Percentiles rank a stretch among this genome's conserved stretches.
Evolutionary conservation across 2,329 filamentous ascomycete species (phyloP).

Genomic region (Pseudogymnoascus sp.): DNA sequence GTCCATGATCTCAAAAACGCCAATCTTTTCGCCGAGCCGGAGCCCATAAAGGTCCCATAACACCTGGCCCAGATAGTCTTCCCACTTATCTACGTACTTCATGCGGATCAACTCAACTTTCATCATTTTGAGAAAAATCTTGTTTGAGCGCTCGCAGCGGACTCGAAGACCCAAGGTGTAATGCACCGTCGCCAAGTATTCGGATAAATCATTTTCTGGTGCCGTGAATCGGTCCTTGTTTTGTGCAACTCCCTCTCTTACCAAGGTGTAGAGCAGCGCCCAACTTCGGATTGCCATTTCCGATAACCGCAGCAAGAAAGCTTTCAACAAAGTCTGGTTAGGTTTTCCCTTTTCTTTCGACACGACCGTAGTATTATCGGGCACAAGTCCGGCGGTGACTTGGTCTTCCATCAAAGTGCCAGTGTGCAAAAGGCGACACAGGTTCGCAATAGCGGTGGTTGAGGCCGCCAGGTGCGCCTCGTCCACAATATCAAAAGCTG

Average conservation of each 20-base stretch:
- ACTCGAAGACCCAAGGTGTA: conserved; percentile 75
- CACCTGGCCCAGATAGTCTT: conserved; percentile 78
- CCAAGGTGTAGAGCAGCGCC: conserved; percentile 74
- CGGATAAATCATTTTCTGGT: conserved; percentile 64
- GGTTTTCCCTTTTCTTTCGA: not conserved
- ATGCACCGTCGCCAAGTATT: conserved; percentile 74
- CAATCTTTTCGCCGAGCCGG: conserved; percentile 54
- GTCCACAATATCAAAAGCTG: conserved; percentile 77
- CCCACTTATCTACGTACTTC: conserved; percentile 69
- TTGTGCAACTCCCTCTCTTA: conserved; percentile 67
- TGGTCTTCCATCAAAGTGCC: conserved; percentile 79
- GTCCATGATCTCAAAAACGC: conserved; percentile 59
- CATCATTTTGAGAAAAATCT: conserved; percentile 81
- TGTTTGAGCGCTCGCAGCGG: conserved; percentile 77
- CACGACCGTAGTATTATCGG: conserved; percentile 49
- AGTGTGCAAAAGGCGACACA: conserved; percentile 69
- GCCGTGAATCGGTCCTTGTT: conserved; percentile 54
- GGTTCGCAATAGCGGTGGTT: conserved; percentile 59
- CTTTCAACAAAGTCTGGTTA: conserved; percentile 37
- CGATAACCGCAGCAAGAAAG: conserved; percentile 61
- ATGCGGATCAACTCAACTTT: conserved; percentile 75
- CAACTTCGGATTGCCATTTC: conserved; percentile 84
- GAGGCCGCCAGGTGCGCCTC: conserved; percentile 67
- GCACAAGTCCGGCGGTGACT: conserved; percentile 65
- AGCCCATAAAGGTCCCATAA: conserved; percentile 75